Evolutionary conservation across 164 flowering plant genomes (phyloP).

Genomic region (Macadamia integrifolia): DNA sequence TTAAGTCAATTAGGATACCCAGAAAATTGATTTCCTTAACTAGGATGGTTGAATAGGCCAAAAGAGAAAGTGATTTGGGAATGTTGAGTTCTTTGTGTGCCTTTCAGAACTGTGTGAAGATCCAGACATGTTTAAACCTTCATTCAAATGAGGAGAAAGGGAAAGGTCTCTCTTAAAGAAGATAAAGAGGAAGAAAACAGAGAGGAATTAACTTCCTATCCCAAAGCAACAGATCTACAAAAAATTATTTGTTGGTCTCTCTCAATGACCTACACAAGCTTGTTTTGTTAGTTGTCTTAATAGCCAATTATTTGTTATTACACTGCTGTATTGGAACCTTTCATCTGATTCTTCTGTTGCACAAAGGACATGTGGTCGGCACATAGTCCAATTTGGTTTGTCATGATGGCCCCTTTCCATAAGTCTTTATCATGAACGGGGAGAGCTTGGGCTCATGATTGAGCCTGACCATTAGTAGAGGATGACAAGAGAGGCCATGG

Average conservation of each 20-base stretch:
- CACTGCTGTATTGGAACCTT: not conserved
- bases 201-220: too few species aligned
- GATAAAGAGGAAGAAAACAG: too few species aligned
- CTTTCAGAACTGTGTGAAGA: too few species aligned
- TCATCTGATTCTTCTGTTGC: not conserved
- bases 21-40: too few species aligned
- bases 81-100: too few species aligned
- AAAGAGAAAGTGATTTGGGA: too few species aligned
- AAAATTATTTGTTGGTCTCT: not conserved
- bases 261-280: not conserved
- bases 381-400: not conserved
- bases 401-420: not conserved
- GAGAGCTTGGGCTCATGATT: constrained; percentile 11
- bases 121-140: too few species aligned
- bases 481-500: constrained; percentile 22
- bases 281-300: not conserved
- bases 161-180: too few species aligned
- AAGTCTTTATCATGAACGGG: not conserved
- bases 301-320: too few species aligned
- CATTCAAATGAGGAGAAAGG: too few species aligned
- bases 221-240: not conserved
- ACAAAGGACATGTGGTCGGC: not conserved
- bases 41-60: too few species aligned
- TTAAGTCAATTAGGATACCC: too few species aligned
- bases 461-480: constrained; percentile 13